Percentiles rank a stretch among this genome's conserved stretches.
These are phyloP conservation scores for Jasminum sambac DNA, from an alignment of 257 asterid genomes.

Conservation along the genomic window DNA sequence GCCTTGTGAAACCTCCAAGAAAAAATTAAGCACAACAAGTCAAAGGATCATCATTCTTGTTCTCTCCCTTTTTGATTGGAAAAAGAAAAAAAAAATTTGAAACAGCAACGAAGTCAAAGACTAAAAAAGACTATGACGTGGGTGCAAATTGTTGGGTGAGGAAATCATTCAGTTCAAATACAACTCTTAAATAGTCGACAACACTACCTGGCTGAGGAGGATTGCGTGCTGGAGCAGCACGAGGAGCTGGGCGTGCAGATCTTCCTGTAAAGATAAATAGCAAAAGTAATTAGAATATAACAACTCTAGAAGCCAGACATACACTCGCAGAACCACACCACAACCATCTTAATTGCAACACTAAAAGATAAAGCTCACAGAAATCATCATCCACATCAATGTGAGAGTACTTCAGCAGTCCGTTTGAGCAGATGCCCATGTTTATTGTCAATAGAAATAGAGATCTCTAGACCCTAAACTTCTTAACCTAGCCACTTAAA, in stretches of 20 bases:
- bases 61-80: neutral
- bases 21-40: neutral
- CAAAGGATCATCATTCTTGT: neutral
- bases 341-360: neutral
- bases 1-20: neutral
- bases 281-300: neutral
- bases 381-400: neutral
- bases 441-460: neutral
- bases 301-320: neutral
- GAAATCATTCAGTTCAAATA: neutral
- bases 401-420: neutral
- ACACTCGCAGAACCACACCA: neutral
- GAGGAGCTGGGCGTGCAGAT: conserved; percentile 73
- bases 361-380: neutral
- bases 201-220: conserved; percentile 49
- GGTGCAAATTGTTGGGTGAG: neutral
- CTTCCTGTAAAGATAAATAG: conserved; percentile 48
- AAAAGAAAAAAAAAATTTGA: neutral
- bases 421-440: neutral
- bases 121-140: neutral
- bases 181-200: neutral
- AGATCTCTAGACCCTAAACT: neutral
- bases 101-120: too few species aligned
- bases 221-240: conserved; percentile 48
- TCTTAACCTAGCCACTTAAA: neutral